These are phyloP conservation scores for Gillenia trifoliata DNA, from an alignment of 306 rosid species.

Conservation along the genomic window DNA sequence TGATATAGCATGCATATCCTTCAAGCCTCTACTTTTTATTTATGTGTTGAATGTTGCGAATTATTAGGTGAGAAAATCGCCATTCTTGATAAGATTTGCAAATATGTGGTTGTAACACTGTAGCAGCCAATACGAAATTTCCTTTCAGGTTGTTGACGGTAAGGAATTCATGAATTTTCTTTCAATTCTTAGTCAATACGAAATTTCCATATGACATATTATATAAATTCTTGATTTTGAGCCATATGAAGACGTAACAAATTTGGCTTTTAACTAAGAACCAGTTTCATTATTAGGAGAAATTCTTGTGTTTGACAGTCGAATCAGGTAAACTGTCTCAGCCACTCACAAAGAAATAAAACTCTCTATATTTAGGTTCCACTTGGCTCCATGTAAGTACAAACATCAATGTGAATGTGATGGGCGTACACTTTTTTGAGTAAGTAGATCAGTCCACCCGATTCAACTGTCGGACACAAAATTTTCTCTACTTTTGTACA, in stretches of 20 bases:
- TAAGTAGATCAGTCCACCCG: not conserved
- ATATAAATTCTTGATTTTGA: not conserved
- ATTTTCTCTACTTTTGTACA: not conserved
- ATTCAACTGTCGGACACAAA: no score
- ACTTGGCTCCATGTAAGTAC: rapidly evolving
- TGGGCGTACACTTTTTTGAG: no score
- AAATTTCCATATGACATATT: not conserved
- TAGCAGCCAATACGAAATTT: no score
- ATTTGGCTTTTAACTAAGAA: not conserved
- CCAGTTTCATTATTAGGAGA: not conserved
- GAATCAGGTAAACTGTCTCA: not conserved
- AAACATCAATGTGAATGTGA: rapidly evolving
- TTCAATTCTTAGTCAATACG: not conserved
- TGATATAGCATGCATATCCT: slow-evolving; percentile 38
- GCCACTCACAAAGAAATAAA: no score
- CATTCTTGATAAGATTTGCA: not conserved
- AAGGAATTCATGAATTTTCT: not conserved
- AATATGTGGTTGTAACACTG: no score
- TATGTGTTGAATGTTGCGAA: not conserved
- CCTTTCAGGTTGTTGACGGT: no score
- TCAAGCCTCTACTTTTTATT: slow-evolving; percentile 20
- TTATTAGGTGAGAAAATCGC: no score
- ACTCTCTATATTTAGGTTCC: no score
- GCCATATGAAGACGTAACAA: not conserved
- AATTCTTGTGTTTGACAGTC: rapidly evolving